Percentiles rank a stretch among this genome's conserved stretches.
Evolutionary conservation across 441 rosid species (phyloP).

Genomic region (Kokia cookei): DNA sequence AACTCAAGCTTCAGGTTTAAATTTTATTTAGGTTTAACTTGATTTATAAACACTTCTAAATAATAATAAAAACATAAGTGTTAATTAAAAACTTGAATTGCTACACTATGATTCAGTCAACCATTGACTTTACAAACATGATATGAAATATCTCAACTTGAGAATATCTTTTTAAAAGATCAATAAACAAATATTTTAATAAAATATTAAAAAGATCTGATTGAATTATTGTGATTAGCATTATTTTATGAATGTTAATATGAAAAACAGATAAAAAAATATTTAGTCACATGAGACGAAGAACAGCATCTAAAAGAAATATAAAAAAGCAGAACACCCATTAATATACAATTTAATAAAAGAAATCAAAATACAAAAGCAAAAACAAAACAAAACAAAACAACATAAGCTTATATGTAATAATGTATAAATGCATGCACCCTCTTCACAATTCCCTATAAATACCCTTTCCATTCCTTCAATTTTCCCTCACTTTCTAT

Average conservation of each 20-base stretch:
- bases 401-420: not conserved
- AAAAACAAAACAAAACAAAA: not conserved
- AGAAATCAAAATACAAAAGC: not conserved
- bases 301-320: not conserved
- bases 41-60: no score
- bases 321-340: not conserved
- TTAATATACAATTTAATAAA: not conserved
- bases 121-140: no score
- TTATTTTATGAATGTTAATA: slow-evolving; percentile 19
- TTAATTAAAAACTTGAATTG: no score
- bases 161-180: no score
- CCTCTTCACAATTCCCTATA: slow-evolving; percentile 24
- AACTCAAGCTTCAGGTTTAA: no score
- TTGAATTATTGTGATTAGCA: slow-evolving; percentile 2
- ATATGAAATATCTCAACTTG: no score
- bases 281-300: not conserved
- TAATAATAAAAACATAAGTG: no score
- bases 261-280: not conserved
- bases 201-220: not conserved
- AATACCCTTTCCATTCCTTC: slow-evolving; percentile 8
- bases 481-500: slow-evolving; percentile 10
- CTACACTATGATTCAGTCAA: no score
- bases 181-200: no score
- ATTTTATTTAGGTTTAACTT: no score
- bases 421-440: slow-evolving; percentile 28